Evolutionary conservation across 495 filamentous ascomycete genomes (phyloP), one percentile per base, ranked within the genome.

Genomic region (Talaromyces ruber): DNA sequence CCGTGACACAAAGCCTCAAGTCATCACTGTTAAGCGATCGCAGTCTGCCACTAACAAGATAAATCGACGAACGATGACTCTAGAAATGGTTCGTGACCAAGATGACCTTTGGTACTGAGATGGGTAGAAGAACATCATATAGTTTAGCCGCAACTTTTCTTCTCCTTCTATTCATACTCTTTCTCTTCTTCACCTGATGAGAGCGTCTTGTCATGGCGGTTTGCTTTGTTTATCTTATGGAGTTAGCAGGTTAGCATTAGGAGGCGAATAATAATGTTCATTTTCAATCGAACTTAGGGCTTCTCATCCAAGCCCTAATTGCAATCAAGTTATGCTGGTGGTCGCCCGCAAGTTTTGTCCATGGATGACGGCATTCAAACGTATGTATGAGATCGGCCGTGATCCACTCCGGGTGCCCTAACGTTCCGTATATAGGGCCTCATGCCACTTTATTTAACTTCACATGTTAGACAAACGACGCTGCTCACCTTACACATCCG

Each of bases 31-130:
- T 52, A 54, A 63, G 54, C 30, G 61, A 34, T 57, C 61, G 12
- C 26, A 51, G 5, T 63, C 61, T 45, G 34, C 14, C 3, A 22
- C 30, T 11, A 45, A 56, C n/a, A 47, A 58, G 39, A 6, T 30
- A 12, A 21, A 39, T 24, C 32, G 61, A 32, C 70, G 66, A 57
- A 65, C 69, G 1, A 65, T 78, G 73, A 77, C 74, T 47, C 63
- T 72, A 58, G 65, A 68, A 1, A 79, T 79, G 77, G 77, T 79
- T 6, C 73, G 75, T n/a, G 69, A 74, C 64, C 61, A 71, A 5
- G 77, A 78, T 12, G 73, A 77, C 22, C 68, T 78, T 16, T 78
- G 74, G 64, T 70, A 70, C 51, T 77, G 59, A 72, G 22, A 51
- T 51, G 21, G n/a, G 22, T 57, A 16, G 28, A 14, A 32, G 8